These are phyloP conservation scores for Solanum aculeatissimum DNA, from an alignment of 305 asterid genomes.

Conservation along the genomic window DNA sequence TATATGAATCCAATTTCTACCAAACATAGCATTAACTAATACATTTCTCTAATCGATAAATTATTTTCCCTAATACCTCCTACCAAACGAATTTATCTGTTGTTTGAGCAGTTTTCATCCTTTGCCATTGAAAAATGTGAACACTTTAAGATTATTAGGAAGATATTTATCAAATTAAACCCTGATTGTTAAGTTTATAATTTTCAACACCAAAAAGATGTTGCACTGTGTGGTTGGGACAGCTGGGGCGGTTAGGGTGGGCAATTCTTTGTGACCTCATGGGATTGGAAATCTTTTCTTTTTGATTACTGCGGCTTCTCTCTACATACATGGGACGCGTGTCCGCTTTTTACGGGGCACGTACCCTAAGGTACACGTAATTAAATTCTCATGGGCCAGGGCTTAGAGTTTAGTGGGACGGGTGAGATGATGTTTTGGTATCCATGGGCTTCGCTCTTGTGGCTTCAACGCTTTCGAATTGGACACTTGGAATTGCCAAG, in stretches of 20 bases:
- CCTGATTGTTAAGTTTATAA: neutral
- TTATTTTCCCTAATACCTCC: too few species aligned
- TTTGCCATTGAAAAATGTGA: neutral
- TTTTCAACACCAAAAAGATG: neutral
- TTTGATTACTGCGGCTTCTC: neutral
- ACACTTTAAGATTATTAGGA: neutral
- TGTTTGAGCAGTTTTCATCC: neutral
- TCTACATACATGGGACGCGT: neutral
- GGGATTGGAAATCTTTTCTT: neutral
- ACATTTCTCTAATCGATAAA: too few species aligned
- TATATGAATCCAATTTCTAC: too few species aligned
- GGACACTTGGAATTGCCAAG: neutral
- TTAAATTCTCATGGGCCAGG: neutral
- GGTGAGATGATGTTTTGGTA: neutral
- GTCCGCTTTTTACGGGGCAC: neutral
- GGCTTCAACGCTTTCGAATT: neutral
- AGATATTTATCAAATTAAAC: neutral
- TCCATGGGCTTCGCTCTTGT: neutral
- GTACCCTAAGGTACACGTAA: neutral
- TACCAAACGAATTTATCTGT: too few species aligned
- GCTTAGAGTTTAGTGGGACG: neutral
- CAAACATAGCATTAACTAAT: too few species aligned
- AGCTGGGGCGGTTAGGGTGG: constrained; percentile 4
- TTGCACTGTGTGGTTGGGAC: neutral
- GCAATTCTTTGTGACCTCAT: neutral